Base-by-base conservation (phyloP, 495 filamentous ascomycete genomes). In the Tuber brumale region DNA sequence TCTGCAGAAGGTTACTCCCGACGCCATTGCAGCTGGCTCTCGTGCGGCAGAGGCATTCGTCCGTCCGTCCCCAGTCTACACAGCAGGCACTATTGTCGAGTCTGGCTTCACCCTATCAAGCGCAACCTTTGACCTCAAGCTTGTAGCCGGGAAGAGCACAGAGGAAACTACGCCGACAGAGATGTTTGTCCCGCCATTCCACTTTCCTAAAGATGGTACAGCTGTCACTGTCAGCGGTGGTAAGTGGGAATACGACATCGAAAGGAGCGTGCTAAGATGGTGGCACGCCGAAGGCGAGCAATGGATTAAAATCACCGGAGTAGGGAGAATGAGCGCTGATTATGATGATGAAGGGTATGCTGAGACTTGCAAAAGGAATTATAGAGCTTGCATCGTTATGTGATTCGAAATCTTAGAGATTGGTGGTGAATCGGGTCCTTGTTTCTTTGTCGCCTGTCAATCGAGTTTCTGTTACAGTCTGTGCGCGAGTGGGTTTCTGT, bases 11-110 rank as follows among this genome's bases (percentile, higher is more conserved):
- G 37, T 84, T 39, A 72, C 77, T 5, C 78, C 78, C 3, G 78
- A 80, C 35, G 57, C 57, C 14, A 37, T 80, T 75, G 83, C 87
- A 19, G 89, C 91, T 7, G 94, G 95, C 1, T 95, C 90, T 80
- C 91, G 95, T 69, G 95, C 95, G 4, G 94, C 93, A 18, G 94
- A 98, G 82, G 95, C 95, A 9, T 98, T 91, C 76, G 88, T 98
- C 48, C 91, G 95, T 5, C 95, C 95, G 9, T 91, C 91, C 46
- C 94, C 96, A 0, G 90, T 97, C 72, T 86, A 86, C 66, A 92
- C 90, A 0, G 90, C 89, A 69, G 95, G 95, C 0, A 86, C 86
- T 19, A 85, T 97, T 45, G 80, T 86, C 16, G 85, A 87, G 41
- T 92, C 91, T 80, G 89, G 88, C 1, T 98, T 99, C 82, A 93